Evolutionary conservation across 768 basidiomycete species (phyloP).

Genomic region (Mycena maculata): DNA sequence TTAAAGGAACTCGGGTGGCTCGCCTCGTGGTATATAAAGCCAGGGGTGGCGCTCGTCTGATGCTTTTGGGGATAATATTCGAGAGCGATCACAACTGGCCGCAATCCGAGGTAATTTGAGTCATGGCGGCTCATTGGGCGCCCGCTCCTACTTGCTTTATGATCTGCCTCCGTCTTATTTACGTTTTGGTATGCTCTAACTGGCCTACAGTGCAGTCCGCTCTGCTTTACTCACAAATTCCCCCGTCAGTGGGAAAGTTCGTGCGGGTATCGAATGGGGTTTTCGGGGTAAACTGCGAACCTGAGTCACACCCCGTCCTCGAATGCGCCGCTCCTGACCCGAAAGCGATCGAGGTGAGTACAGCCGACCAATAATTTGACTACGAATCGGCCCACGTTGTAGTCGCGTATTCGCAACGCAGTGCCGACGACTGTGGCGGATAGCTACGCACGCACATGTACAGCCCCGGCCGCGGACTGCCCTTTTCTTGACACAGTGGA

Average conservation of each 20-base stretch:
- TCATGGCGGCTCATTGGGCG: conserved; percentile 28
- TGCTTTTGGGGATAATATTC: conserved; percentile 30
- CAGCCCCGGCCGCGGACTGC: conserved; percentile 21
- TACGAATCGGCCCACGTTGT: conserved; percentile 21
- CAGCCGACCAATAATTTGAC: conserved; percentile 19
- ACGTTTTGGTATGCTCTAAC: conserved; percentile 15
- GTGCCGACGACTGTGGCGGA: conserved; percentile 12
- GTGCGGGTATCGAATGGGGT: too few species aligned
- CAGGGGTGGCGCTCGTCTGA: conserved; percentile 34
- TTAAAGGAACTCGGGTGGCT: conserved; percentile 30
- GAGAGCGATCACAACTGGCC: conserved; percentile 18
- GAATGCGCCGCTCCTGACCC: conserved; percentile 3
- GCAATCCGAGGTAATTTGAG: conserved; percentile 35
- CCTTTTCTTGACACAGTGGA: neutral
- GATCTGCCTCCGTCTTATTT: conserved; percentile 24
- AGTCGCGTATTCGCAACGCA: conserved; percentile 17
- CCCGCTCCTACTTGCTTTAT: conserved; percentile 9
- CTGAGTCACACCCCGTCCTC: conserved; percentile 16
- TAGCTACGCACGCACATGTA: neutral
- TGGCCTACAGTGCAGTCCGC: conserved; percentile 1
- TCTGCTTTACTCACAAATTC: neutral
- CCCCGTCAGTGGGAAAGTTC: conserved; percentile 12
- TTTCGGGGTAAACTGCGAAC: neutral
- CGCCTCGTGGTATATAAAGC: conserved; percentile 28
- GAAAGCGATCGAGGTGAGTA: conserved; percentile 10